Conservation (phyloP, 176 grass and related monocot genomes). For the Urochloa ruziziensis region DNA sequence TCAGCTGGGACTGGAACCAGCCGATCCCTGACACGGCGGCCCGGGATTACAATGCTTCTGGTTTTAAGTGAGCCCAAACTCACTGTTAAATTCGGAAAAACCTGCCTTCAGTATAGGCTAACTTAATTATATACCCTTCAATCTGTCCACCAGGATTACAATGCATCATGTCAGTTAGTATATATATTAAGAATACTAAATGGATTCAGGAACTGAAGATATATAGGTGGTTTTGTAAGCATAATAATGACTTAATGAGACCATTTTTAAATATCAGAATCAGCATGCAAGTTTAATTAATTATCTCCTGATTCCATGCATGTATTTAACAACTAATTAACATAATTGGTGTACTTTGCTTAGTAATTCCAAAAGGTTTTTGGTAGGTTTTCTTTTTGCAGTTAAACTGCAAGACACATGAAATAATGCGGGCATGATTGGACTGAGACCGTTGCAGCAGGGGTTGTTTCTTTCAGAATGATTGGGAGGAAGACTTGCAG, state of each 20-base stretch:
- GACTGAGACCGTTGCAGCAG: conserved; percentile 44
- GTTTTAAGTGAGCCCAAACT: conserved; percentile 61
- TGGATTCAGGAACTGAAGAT: conserved; percentile 16
- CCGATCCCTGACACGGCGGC: conserved; percentile 38
- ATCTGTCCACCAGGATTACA: conserved; percentile 13
- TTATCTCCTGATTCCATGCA: neutral
- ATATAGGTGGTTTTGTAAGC: conserved; percentile 29
- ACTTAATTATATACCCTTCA: conserved; percentile 17
- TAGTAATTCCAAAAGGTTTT: neutral
- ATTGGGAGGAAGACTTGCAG: conserved; percentile 78
- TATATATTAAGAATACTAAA: conserved; percentile 13
- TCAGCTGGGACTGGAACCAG: conserved; percentile 76
- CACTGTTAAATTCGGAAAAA: conserved; percentile 35
- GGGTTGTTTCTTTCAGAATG: conserved; percentile 54
- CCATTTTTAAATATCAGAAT: neutral
- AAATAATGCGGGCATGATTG: conserved; percentile 69
- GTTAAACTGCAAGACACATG: conserved; percentile 35
- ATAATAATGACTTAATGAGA: neutral
- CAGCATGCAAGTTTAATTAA: neutral
- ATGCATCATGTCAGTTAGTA: conserved; percentile 1
- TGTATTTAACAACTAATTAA: neutral
- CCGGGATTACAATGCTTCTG: conserved; percentile 48
- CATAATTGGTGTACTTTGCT: neutral
- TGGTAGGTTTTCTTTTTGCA: neutral
- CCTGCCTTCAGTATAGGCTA: conserved; percentile 31